Conservation (phyloP, 495 filamentous ascomycete genomes). For the Trichocladium uniseriatum region DNA sequence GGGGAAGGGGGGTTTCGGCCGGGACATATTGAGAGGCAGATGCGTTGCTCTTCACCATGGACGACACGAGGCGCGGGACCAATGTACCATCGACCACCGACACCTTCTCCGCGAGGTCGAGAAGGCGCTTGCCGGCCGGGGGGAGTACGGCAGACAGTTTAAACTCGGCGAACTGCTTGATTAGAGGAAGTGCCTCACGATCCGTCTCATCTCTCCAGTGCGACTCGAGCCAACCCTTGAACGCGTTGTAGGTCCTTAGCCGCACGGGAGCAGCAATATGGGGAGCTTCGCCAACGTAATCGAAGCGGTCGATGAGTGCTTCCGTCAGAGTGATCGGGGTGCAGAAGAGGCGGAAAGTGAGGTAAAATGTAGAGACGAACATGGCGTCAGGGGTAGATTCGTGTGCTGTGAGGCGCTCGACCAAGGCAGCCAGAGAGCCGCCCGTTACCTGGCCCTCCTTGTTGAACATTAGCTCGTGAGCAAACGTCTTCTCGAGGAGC, state of each 20-base stretch:
- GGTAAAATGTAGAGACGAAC: constrained; percentile 92
- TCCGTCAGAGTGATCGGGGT: constrained; percentile 71
- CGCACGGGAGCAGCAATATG: constrained; percentile 69
- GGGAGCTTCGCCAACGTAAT: constrained; percentile 74
- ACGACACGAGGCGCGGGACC: constrained; percentile 79
- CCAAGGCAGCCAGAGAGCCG: constrained; percentile 80
- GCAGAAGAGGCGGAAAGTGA: constrained; percentile 93
- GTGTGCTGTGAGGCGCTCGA: constrained; percentile 88
- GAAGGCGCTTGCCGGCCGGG: constrained; percentile 65
- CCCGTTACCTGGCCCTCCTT: constrained; percentile 93
- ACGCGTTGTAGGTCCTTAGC: constrained; percentile 86
- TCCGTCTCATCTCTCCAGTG: constrained; percentile 87
- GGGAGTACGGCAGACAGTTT: constrained; percentile 60
- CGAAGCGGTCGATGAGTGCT: constrained; percentile 77
- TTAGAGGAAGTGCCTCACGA: constrained; percentile 59
- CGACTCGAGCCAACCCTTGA: constrained; percentile 95
- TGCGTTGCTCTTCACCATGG: constrained; percentile 79
- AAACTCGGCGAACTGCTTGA: constrained; percentile 67
- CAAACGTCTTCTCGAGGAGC: constrained; percentile 73
- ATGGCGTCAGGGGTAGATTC: constrained; percentile 86
- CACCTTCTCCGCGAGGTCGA: constrained; percentile 76
- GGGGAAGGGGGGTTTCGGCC: constrained; percentile 60
- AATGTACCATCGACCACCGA: constrained; percentile 61
- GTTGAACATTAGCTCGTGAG: constrained; percentile 83
- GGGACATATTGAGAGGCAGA: constrained; percentile 59